Evolutionary conservation across 768 basidiomycete species (phyloP), one percentile per base, ranked within the genome.

Genomic region (Paxillus involutus): DNA sequence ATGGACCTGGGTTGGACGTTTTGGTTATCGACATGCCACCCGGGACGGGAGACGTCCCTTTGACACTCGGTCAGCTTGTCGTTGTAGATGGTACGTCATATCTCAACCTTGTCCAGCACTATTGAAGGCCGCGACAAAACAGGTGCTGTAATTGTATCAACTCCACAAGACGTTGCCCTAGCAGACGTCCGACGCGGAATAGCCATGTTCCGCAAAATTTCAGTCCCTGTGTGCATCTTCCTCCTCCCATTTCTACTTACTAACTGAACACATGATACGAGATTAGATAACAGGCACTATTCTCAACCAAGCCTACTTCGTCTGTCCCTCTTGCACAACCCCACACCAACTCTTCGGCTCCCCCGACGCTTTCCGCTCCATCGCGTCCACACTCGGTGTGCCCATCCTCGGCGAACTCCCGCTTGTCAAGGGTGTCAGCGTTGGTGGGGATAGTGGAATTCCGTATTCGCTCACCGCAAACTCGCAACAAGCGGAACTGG

Each of bases 11-110:
- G 5, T 26, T 26, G 30, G 96, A 99, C 62, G 77, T 94, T 0
- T 78, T 99, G 14, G 89, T 98, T 7, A 75, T 98, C 24, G 96
- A 99, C 67, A 93, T 97, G 87, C 96, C 96, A 3, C 96, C 96
- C 0, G 96, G 96, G 0, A 99, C 96, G 0, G 96, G 96, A 0
- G 96, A 99, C 66, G 94, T 99, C 0, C 91, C 92, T 8, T 78
- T 99, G 44, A 94, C 91, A 7, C 75, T 99, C 0, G 94, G 90
- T 1, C 94, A 97, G 64, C 79, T 95, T 19, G 91, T 94, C 0
- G 69, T 78, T 13, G 88, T 94, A 1, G 84, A 96, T 59, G 93
- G 94, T 91, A 46, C 41, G 84, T 66, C 14, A n/a, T 6, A 16
- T 24, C 17, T 3, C 5, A 1, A 19, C 9, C 14, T 16, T 30